Conservation (phyloP, 352 stramenopile genomes). For the Pythium sp. region DNA sequence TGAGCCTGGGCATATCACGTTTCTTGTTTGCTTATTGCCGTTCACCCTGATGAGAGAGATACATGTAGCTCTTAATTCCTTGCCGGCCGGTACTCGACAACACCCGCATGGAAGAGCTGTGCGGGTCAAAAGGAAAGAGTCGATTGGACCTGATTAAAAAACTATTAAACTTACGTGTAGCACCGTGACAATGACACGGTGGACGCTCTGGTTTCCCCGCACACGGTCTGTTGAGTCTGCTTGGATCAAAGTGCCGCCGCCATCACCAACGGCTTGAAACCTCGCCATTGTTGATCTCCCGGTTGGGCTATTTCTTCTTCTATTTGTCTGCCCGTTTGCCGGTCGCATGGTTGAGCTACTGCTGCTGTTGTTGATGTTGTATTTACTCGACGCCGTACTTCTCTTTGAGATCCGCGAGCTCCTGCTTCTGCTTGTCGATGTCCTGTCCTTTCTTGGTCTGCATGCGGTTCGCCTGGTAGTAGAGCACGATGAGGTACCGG, state of each 20-base stretch:
- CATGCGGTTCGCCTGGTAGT: conserved; percentile 95
- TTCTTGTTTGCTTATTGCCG: not conserved
- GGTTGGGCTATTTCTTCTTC: not conserved
- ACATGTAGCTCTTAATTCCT: too few species aligned
- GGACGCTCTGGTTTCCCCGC: not conserved
- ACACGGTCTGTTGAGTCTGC: not conserved
- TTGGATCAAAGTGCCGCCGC: not conserved
- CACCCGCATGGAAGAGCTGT: too few species aligned
- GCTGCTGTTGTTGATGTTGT: not conserved
- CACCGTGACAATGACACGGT: not conserved
- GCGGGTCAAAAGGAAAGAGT: not conserved
- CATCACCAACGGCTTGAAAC: not conserved
- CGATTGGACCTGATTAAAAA: not conserved
- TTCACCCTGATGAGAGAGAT: too few species aligned
- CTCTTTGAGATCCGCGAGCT: conserved; percentile 81
- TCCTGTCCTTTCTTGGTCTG: conserved; percentile 55
- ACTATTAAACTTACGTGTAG: not conserved
- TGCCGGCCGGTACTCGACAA: too few species aligned
- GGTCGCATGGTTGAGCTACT: not conserved
- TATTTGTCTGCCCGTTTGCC: not conserved
- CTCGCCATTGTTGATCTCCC: not conserved
- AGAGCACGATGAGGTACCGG: conserved; percentile 98
- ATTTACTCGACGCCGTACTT: conserved; percentile 81
- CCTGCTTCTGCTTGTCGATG: conserved; percentile 71
- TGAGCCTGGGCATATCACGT: not conserved